These are phyloP conservation scores for Chernovozyma aurita DNA, from an alignment of 1,139 yeast genomes.

Conservation along the genomic window DNA sequence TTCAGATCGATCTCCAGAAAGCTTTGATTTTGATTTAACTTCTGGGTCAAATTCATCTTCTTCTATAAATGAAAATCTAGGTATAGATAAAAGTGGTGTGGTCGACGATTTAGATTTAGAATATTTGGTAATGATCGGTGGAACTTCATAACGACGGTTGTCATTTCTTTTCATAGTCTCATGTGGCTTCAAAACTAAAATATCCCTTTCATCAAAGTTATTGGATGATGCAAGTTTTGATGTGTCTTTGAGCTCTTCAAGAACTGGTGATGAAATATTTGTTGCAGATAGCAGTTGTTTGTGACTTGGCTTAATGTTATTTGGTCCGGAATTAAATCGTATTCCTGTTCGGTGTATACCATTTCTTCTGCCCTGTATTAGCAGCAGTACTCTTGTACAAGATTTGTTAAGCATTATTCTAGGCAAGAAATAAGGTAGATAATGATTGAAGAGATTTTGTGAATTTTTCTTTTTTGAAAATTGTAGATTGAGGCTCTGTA, in stretches of 20 bases:
- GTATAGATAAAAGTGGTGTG: background rate
- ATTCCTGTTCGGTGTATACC: background rate
- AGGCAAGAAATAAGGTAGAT: too few relatives aligned
- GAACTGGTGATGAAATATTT: slow-evolving; percentile 8
- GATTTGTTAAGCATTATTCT: too few relatives aligned
- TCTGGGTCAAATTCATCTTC: too few relatives aligned
- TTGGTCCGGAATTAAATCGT: background rate
- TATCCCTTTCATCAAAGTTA: slow-evolving; percentile 6
- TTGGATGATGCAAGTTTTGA: slow-evolving; percentile 9
- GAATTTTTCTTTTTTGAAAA: too few relatives aligned
- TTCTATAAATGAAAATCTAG: background rate
- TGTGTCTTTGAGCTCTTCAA: slow-evolving; percentile 15
- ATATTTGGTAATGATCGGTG: slow-evolving; percentile 8
- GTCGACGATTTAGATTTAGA: background rate
- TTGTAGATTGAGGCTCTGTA: too few relatives aligned
- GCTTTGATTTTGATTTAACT: background rate
- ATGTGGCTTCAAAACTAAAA: slow-evolving; percentile 16
- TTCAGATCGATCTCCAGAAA: background rate
- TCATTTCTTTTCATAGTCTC: slow-evolving; percentile 2
- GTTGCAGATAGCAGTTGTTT: background rate
- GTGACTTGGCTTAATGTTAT: background rate
- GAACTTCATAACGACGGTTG: slow-evolving; percentile 10
- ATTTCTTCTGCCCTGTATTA: background rate
- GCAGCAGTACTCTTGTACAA: too few relatives aligned
- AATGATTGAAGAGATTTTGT: too few relatives aligned